phyloP scores from a whole-genome alignment of 2,329 filamentous ascomycete species.

The Bipolaris sorokiniana region DNA sequence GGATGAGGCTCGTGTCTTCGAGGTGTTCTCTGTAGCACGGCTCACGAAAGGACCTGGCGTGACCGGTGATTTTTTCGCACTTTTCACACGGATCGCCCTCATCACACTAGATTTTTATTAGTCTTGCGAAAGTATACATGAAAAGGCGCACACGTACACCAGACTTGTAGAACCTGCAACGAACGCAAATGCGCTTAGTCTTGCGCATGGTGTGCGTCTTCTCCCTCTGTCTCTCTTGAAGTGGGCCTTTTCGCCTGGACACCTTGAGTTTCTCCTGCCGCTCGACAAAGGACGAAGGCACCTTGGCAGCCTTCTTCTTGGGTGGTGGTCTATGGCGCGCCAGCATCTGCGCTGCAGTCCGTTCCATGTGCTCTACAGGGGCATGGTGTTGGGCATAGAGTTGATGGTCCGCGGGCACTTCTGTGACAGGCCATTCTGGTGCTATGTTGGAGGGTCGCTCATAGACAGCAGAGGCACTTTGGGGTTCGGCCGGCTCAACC shows the following conservation, averaged over 20 bases:
- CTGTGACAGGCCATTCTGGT: conserved; percentile 28
- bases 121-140: neutral
- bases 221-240: conserved; percentile 36
- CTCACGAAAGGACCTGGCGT: conserved; percentile 41
- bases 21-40: conserved; percentile 44
- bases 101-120: conserved; percentile 36
- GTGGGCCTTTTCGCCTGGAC: conserved; percentile 39
- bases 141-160: conserved; percentile 27
- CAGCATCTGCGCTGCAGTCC: conserved; percentile 6
- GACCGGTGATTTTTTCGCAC: conserved; percentile 39
- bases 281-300: conserved; percentile 44
- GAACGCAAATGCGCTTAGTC: conserved; percentile 39
- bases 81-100: conserved; percentile 41
- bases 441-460: conserved; percentile 22
- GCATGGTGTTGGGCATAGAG: conserved; percentile 19
- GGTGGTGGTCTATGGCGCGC: conserved; percentile 20
- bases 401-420: conserved; percentile 18
- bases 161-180: conserved; percentile 46
- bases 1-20: conserved; percentile 40
- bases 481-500: conserved; percentile 11
- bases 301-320: conserved; percentile 38
- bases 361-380: conserved; percentile 16
- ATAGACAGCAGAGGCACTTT: conserved; percentile 20
- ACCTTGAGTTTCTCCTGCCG: conserved; percentile 44
- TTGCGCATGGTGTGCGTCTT: conserved; percentile 48